Evolutionary conservation across 1,139 yeast genomes (phyloP).

Genomic region (Protomyces lactucae-debilis): DNA sequence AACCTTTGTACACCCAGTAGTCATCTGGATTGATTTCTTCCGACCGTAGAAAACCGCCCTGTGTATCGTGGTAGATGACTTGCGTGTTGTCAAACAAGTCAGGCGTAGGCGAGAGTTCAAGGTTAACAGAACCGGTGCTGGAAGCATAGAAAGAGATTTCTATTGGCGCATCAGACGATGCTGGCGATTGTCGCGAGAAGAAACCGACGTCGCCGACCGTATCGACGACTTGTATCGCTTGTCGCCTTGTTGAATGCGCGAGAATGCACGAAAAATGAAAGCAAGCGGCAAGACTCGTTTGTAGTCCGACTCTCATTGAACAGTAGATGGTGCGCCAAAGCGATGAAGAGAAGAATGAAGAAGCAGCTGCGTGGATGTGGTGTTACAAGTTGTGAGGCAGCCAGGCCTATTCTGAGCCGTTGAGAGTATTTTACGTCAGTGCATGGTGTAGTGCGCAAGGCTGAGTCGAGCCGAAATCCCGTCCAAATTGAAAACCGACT

Average conservation of each 20-base stretch:
- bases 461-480: too few species aligned
- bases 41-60: not conserved
- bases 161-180: not conserved
- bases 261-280: not conserved
- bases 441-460: too few species aligned
- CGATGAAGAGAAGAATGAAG: too few species aligned
- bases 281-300: not conserved
- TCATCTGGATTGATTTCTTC: not conserved
- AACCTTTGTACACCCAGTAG: slow-evolving; percentile 17
- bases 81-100: not conserved
- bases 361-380: too few species aligned
- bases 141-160: not conserved
- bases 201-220: not conserved
- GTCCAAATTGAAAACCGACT: too few species aligned
- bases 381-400: too few species aligned
- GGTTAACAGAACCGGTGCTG: not conserved
- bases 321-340: too few species aligned
- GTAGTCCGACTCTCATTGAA: not conserved
- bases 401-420: too few species aligned
- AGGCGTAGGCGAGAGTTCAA: not conserved
- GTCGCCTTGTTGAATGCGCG: not conserved
- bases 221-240: not conserved
- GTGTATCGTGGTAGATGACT: slow-evolving; percentile 7
- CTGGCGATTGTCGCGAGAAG: not conserved
- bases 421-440: too few species aligned